Evolutionary conservation across 352 stramenopile genomes (phyloP).

Genomic region (Globisporangium okanoganense): DNA sequence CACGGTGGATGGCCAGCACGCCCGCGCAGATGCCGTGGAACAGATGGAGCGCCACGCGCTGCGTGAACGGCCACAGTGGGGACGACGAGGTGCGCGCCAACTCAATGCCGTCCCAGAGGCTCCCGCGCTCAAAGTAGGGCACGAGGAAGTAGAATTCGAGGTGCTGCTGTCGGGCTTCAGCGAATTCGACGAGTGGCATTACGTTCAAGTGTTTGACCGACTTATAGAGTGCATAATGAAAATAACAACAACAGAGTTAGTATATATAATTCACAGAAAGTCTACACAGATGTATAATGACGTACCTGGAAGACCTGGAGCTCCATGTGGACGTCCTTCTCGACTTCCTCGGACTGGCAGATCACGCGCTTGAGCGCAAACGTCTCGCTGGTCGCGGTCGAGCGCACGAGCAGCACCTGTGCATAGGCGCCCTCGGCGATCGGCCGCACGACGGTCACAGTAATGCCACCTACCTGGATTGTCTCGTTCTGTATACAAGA

Average conservation of each 20-base stretch:
- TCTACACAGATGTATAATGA: background rate
- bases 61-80: constrained; percentile 79
- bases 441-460: constrained; percentile 59
- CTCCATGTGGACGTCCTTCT: constrained; percentile 73
- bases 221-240: constrained; percentile 17
- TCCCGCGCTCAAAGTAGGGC: constrained; percentile 82
- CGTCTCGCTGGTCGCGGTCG: constrained; percentile 54
- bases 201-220: constrained; percentile 80
- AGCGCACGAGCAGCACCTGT: constrained; percentile 80
- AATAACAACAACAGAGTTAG: constrained; percentile 1
- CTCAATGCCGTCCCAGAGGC: constrained; percentile 74
- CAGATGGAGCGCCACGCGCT: constrained; percentile 74
- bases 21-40: constrained; percentile 84
- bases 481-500: constrained; percentile 42
- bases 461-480: constrained; percentile 71
- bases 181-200: constrained; percentile 78
- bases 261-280: background rate
- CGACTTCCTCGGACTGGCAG: constrained; percentile 77
- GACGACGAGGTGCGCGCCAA: constrained; percentile 60
- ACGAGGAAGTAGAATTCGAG: constrained; percentile 86
- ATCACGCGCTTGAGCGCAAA: constrained; percentile 84
- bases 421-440: constrained; percentile 75
- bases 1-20: constrained; percentile 67
- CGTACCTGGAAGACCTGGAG: constrained; percentile 70
- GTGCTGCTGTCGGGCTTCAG: constrained; percentile 54